Evolutionary conservation across 2,329 filamentous ascomycete species (phyloP), one percentile per base, ranked within the genome.

Genomic region (Macroventuria anomochaeta): DNA sequence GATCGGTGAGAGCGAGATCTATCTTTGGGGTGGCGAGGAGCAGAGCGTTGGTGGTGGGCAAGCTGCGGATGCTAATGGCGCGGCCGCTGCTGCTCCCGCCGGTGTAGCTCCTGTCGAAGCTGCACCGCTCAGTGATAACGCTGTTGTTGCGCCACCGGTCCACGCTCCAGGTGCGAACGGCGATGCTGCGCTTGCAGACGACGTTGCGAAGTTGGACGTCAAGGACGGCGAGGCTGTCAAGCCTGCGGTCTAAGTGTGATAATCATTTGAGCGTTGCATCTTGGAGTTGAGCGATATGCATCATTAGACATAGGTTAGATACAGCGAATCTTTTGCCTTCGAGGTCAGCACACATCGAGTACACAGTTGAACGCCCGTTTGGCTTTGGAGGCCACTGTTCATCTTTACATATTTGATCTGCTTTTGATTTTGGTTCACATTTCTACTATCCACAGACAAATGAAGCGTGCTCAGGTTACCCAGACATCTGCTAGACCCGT

Each of bases 1-100:
- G 57, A 83, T 97, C 61, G 95, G 95, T 23, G 93, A 97, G 78
- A 88, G 85, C 46, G 95, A 99, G 78, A 84, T 87, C 55, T 96
- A 93, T 68, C 81, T 99, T n/a, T 85, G 86, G 59, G 93, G 93
- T n/a, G 86, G 83, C 3, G 65, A 70, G 6, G 72, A 72, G 61
- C 44, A 42, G 15, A 73, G 70, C 38, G 40, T 72, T 23, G 54
- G 47, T 32, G 51, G 23, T 6, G 29, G 38, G 7, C 10, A 17
- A 8, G 33, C 21, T n/a, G 46, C 51, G 3, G 49, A 51, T 17
- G 34, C 34, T 2, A 37, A 18, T 12, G 25, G 28, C 21, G 25
- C 29, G 18, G 26, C 28, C 12, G 40, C 13, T 33, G 23, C 23
- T 13, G 23, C 49, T 23, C 11, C 15, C 10, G 21, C 17, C 15